These are phyloP conservation scores for Cyberlindnera meyerae DNA, from an alignment of 805 yeast species.

Conservation along the genomic window DNA sequence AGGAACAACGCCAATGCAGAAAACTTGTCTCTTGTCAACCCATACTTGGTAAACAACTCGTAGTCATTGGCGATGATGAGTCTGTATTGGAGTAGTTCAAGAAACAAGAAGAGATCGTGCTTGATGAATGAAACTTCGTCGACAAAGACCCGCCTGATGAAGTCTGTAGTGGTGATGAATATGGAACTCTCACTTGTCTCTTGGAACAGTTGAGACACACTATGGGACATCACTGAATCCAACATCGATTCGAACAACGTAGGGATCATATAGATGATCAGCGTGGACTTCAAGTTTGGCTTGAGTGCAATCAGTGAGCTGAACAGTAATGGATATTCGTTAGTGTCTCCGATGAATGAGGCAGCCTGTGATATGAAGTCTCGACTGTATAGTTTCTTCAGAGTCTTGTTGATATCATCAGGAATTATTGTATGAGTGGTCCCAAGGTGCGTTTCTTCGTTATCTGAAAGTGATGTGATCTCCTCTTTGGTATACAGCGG, in stretches of 20 bases:
- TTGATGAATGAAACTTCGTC: slow-evolving; percentile 17
- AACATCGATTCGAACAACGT: slow-evolving; percentile 32
- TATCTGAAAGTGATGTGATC: too few species aligned
- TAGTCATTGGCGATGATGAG: slow-evolving; percentile 61
- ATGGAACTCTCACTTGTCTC: slow-evolving; percentile 6
- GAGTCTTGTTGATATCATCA: slow-evolving; percentile 8
- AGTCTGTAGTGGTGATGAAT: background rate
- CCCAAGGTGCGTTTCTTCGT: too few species aligned
- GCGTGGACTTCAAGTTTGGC: slow-evolving; percentile 33
- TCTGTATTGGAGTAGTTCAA: slow-evolving; percentile 64
- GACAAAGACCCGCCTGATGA: slow-evolving; percentile 16
- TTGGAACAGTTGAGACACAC: slow-evolving; percentile 3
- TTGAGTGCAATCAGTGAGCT: slow-evolving; percentile 33
- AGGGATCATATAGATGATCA: slow-evolving; percentile 40
- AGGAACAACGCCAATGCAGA: slow-evolving; percentile 41
- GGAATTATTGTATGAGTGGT: slow-evolving; percentile 9
- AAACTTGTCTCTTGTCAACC: slow-evolving; percentile 34
- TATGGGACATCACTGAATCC: slow-evolving; percentile 22
- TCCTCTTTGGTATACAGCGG: too few species aligned
- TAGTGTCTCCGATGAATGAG: slow-evolving; percentile 15
- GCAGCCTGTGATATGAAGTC: slow-evolving; percentile 26
- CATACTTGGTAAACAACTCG: slow-evolving; percentile 45
- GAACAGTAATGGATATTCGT: slow-evolving; percentile 23
- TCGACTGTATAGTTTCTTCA: slow-evolving; percentile 17
- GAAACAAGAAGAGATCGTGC: slow-evolving; percentile 40